These are phyloP conservation scores for Geranomyces variabilis DNA, from an alignment of 192 early-diverging fungal genomes.

Conservation along the genomic window DNA sequence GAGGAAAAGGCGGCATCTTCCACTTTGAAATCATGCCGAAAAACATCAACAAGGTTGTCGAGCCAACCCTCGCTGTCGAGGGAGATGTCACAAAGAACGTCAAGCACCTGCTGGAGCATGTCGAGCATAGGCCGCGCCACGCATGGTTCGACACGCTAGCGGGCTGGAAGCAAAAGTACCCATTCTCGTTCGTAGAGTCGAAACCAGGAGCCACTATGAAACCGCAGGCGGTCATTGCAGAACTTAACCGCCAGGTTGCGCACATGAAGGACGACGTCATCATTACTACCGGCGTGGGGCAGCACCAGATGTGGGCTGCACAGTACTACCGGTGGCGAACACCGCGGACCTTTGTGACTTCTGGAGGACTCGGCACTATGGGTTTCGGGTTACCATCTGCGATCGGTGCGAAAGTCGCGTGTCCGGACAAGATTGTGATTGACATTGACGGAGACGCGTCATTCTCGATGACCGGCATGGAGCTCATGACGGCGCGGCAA, in stretches of 20 bases:
- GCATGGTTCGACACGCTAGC: slow-evolving; percentile 85
- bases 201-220: slow-evolving; percentile 71
- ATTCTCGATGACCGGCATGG: slow-evolving; percentile 99
- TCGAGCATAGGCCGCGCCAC: slow-evolving; percentile 68
- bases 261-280: slow-evolving; percentile 90
- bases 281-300: slow-evolving; percentile 95
- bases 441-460: slow-evolving; percentile 99
- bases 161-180: slow-evolving; percentile 91
- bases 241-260: slow-evolving; percentile 82
- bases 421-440: slow-evolving; percentile 91
- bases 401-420: slow-evolving; percentile 96
- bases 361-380: slow-evolving; percentile 98
- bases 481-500: slow-evolving; percentile 95
- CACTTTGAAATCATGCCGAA: slow-evolving; percentile 99
- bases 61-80: slow-evolving; percentile 88
- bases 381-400: slow-evolving; percentile 95
- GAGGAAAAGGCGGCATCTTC: slow-evolving; percentile 90
- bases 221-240: slow-evolving; percentile 93
- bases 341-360: slow-evolving; percentile 88
- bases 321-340: slow-evolving; percentile 92
- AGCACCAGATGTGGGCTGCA: slow-evolving; percentile 99
- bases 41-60: slow-evolving; percentile 99
- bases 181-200: slow-evolving; percentile 77
- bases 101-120: slow-evolving; percentile 73
- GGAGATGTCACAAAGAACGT: slow-evolving; percentile 94